These are phyloP conservation scores for Pseudocercospora crystallina DNA, from an alignment of 2,329 filamentous ascomycete genomes.

Conservation along the genomic window DNA sequence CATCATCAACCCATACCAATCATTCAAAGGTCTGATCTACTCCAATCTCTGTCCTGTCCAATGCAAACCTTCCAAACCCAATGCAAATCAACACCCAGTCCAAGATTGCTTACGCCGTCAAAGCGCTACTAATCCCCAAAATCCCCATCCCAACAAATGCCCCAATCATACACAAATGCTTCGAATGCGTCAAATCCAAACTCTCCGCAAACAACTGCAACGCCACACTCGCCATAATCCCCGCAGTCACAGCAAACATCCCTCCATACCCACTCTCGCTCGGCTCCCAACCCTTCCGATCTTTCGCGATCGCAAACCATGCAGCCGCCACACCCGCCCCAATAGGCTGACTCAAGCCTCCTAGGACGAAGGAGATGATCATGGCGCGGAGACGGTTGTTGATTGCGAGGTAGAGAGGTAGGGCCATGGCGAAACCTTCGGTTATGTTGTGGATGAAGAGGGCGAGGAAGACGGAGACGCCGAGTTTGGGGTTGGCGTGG, in stretches of 20 bases:
- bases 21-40: too few relatives aligned
- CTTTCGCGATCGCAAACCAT: conserved; percentile 73
- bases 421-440: conserved; percentile 90
- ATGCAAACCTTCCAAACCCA: too few relatives aligned
- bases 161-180: conserved; percentile 74
- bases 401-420: conserved; percentile 90
- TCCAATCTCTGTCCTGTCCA: too few relatives aligned
- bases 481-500: conserved; percentile 85
- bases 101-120: conserved; percentile 59
- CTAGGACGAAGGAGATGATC: conserved; percentile 77
- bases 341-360: conserved; percentile 81
- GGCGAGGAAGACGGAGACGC: conserved; percentile 89
- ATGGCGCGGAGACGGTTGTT: conserved; percentile 79
- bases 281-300: conserved; percentile 47
- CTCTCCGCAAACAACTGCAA: conserved; percentile 87
- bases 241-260: conserved; percentile 85
- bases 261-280: conserved; percentile 66
- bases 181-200: conserved; percentile 76
- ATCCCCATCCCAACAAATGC: conserved; percentile 85
- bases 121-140: conserved; percentile 78
- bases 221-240: conserved; percentile 93
- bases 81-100: neutral
- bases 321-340: conserved; percentile 81
- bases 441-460: conserved; percentile 98
- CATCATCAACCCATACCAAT: too few relatives aligned